Evolutionary conservation across 208 protist genomes (phyloP).

Genomic region (Leishmania gerbilli): DNA sequence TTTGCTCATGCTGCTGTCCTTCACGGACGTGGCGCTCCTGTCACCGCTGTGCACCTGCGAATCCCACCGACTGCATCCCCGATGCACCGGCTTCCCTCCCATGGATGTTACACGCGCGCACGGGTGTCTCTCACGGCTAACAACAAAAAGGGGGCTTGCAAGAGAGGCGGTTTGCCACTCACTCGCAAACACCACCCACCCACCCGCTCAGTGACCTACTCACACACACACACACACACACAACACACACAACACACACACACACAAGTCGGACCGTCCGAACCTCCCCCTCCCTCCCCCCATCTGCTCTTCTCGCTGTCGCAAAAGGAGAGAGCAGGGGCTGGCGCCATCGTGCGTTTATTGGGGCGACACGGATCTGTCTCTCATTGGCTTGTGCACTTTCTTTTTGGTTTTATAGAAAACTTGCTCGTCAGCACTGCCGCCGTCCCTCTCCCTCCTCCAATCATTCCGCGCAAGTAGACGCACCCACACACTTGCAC

Average conservation of each 20-base stretch:
- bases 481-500: not conserved
- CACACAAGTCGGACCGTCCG: not conserved
- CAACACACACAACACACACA: not conserved
- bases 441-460: not conserved
- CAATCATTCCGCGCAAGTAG: not conserved
- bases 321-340: not conserved
- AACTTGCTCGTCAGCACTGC: not conserved
- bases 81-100: not conserved
- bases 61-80: not conserved
- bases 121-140: not conserved
- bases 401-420: not conserved
- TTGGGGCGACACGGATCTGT: not conserved
- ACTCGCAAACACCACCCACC: not conserved
- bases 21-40: not conserved
- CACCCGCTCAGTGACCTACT: not conserved
- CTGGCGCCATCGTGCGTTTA: not conserved
- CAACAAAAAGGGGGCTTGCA: not conserved
- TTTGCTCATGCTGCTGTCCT: not conserved
- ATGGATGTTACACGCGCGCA: not conserved
- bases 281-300: not conserved
- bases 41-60: not conserved
- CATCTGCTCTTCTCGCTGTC: not conserved
- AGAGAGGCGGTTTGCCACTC: not conserved
- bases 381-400: not conserved
- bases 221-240: slow-evolving; percentile 1